Percentiles rank a stretch among this genome's conserved stretches.
These are phyloP conservation scores for Bryoerythrophyllum caledonicum DNA, from an alignment of 225 moss, liverwort and hornwort species.

Conservation along the genomic window DNA sequence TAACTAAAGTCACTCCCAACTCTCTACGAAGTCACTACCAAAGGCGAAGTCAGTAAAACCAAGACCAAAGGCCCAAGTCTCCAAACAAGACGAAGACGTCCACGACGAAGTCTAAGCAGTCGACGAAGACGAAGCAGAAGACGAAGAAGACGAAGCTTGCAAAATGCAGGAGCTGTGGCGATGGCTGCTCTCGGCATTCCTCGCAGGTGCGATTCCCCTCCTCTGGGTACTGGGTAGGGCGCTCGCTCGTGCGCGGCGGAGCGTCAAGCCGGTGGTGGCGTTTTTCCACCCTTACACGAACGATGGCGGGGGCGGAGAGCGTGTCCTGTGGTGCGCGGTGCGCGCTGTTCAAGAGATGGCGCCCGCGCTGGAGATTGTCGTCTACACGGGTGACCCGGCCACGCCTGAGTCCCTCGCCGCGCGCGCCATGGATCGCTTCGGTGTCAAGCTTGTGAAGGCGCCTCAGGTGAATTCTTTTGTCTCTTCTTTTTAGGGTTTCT, in stretches of 20 bases:
- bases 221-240: constrained; percentile 10
- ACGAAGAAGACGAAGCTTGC: background rate
- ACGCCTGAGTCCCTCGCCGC: constrained; percentile 73
- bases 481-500: background rate
- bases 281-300: constrained; percentile 96
- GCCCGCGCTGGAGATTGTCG: constrained; percentile 53
- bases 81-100: background rate
- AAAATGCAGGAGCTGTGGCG: constrained; percentile 42
- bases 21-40: background rate
- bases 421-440: constrained; percentile 77
- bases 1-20: no score
- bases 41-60: no score
- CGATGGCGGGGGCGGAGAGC: constrained; percentile 97
- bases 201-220: constrained; percentile 12
- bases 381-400: constrained; percentile 83
- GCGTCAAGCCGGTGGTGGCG: constrained; percentile 59
- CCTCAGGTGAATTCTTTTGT: constrained; percentile 39
- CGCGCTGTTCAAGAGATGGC: constrained; percentile 71
- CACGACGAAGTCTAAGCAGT: no score
- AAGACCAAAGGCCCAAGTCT: no score
- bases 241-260: constrained; percentile 7
- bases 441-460: constrained; percentile 57
- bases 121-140: background rate
- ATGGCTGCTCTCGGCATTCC: constrained; percentile 36
- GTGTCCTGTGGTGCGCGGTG: constrained; percentile 94